Percentiles rank a stretch among this genome's conserved stretches.
Evolutionary conservation across 768 basidiomycete genomes (phyloP).

Genomic region (Mycena maculata): DNA sequence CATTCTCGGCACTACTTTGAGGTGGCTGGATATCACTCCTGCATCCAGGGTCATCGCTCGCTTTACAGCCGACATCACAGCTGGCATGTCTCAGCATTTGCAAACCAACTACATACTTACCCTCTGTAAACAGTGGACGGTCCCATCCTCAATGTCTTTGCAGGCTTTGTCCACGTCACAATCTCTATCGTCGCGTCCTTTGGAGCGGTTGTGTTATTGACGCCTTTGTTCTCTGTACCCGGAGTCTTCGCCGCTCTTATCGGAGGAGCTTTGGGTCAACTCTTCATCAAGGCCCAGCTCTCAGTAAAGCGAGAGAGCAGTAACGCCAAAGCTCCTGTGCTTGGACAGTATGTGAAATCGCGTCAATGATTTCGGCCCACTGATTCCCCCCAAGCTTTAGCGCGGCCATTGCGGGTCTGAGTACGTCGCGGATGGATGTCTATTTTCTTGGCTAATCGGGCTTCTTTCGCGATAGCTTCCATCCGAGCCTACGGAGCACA

Average conservation of each 20-base stretch:
- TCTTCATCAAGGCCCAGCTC: conserved; percentile 43
- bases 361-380: conserved; percentile 40
- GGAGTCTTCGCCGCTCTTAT: conserved; percentile 44
- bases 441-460: neutral
- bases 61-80: conserved; percentile 61
- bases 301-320: conserved; percentile 43
- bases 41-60: conserved; percentile 56
- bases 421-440: conserved; percentile 27
- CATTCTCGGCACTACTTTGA: conserved; percentile 58
- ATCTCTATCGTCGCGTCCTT: conserved; percentile 42
- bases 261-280: conserved; percentile 46
- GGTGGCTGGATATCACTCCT: conserved; percentile 43
- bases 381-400: conserved; percentile 44
- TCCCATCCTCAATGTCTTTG: conserved; percentile 33
- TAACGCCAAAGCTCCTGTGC: conserved; percentile 40
- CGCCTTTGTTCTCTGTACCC: conserved; percentile 45
- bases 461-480: conserved; percentile 36
- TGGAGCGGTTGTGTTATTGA: conserved; percentile 43
- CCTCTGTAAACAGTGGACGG: conserved; percentile 20
- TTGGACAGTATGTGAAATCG: conserved; percentile 49
- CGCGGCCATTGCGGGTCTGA: conserved; percentile 58
- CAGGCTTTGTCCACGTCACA: conserved; percentile 19
- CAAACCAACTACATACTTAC: neutral
- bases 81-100: conserved; percentile 14
- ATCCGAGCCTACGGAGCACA: conserved; percentile 65